Percentiles rank a stretch among this genome's conserved stretches.
phyloP scores from a whole-genome alignment of 2,329 filamentous ascomycete species.

The Metarhizium rileyi region DNA sequence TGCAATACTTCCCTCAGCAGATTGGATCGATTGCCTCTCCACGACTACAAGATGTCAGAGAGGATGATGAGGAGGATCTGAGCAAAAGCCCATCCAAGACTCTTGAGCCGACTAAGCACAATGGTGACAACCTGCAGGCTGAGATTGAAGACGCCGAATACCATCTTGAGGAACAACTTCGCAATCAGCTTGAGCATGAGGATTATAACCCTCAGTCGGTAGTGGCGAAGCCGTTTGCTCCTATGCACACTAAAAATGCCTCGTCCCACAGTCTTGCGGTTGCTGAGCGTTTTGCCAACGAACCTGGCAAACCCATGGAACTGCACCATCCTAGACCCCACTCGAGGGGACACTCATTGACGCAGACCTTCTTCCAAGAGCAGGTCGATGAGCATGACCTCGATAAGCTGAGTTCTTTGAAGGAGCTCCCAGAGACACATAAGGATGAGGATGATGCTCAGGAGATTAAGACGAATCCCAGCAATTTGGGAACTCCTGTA shows the following conservation, averaged over 20 bases:
- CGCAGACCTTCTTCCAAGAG: conserved; percentile 50
- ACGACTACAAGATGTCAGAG: conserved; percentile 61
- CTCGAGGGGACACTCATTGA: conserved; percentile 61
- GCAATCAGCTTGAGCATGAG: conserved; percentile 68
- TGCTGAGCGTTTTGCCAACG: conserved; percentile 42
- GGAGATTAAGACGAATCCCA: conserved; percentile 66
- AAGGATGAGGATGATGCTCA: conserved; percentile 42
- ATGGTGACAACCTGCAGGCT: conserved; percentile 66
- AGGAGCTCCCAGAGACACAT: conserved; percentile 29
- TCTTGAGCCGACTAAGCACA: conserved; percentile 37
- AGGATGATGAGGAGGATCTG: conserved; percentile 56
- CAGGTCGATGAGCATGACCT: conserved; percentile 27
- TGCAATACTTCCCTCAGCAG: conserved; percentile 47
- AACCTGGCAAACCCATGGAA: conserved; percentile 43
- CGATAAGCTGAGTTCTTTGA: conserved; percentile 30
- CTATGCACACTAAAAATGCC: conserved; percentile 31
- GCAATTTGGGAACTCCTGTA: conserved; percentile 57
- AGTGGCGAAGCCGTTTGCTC: conserved; percentile 15
- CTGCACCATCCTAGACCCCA: conserved; percentile 67
- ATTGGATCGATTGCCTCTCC: conserved; percentile 47
- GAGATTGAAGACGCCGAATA: conserved; percentile 83
- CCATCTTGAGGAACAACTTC: conserved; percentile 69
- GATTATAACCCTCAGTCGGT: conserved; percentile 56
- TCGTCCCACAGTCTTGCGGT: conserved; percentile 42
- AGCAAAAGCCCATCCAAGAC: conserved; percentile 45